phyloP scores from a whole-genome alignment of 2,329 filamentous ascomycete species.

The Hypoxylon sp. region DNA sequence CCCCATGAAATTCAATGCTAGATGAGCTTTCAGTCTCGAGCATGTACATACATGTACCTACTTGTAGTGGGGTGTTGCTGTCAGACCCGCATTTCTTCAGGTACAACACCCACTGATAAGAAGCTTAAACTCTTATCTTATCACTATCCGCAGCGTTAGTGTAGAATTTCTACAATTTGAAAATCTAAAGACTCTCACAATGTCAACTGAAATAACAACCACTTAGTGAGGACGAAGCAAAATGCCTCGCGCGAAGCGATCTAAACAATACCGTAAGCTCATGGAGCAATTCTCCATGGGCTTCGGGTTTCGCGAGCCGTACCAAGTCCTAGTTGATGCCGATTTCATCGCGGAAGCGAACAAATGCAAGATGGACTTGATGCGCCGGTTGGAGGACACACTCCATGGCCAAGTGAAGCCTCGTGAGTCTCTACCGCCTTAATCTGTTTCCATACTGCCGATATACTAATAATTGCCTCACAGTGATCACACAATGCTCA shows the following conservation, averaged over 20 bases:
- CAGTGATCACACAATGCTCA: conserved; percentile 85
- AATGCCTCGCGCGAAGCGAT: conserved; percentile 69
- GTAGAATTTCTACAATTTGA: conserved; percentile 36
- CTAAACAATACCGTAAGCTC: conserved; percentile 88
- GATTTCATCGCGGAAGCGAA: conserved; percentile 86
- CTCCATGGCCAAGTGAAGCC: conserved; percentile 89
- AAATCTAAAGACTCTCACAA: conserved; percentile 18
- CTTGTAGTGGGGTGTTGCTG: conserved; percentile 1
- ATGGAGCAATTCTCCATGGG: conserved; percentile 91
- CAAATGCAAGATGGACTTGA: conserved; percentile 91
- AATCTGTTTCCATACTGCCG: background rate
- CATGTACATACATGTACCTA: conserved; percentile 3
- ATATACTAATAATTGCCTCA: conserved; percentile 8
- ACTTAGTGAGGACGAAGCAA: conserved; percentile 33
- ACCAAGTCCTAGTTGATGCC: conserved; percentile 91
- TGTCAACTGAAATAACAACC: conserved; percentile 6
- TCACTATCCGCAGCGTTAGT: conserved; percentile 24
- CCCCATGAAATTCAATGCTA: conserved; percentile 3
- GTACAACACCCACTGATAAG: conserved; percentile 14
- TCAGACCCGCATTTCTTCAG: conserved; percentile 11
- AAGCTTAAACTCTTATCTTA: conserved; percentile 40
- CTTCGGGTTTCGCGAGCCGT: conserved; percentile 93
- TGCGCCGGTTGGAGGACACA: conserved; percentile 82
- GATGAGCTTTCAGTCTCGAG: background rate
- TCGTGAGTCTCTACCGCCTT: conserved; percentile 65